A percentile compares a stretch with the other conserved stretches of the same genome.
These are phyloP conservation scores for Thraustotheca clavata DNA, from an alignment of 352 stramenopile species.

Conservation along the genomic window DNA sequence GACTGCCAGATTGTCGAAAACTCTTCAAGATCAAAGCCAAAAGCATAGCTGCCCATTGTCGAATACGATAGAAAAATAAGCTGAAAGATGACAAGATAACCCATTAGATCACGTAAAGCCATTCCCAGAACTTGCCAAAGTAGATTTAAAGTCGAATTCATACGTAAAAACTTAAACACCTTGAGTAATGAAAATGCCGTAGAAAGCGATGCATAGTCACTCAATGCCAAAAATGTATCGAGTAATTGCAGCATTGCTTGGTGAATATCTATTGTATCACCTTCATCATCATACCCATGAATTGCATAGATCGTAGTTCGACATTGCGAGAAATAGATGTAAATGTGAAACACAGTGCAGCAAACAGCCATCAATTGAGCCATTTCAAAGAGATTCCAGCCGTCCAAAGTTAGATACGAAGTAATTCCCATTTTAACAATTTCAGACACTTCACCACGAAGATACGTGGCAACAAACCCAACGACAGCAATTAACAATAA, in stretches of 20 bases:
- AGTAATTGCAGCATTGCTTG: conserved; percentile 52
- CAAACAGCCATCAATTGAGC: conserved; percentile 58
- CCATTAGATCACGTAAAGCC: conserved; percentile 78
- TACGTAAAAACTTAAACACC: conserved; percentile 85
- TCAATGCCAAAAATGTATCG: conserved; percentile 58
- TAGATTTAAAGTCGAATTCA: conserved; percentile 84
- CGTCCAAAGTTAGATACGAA: conserved; percentile 72
- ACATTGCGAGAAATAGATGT: conserved; percentile 30
- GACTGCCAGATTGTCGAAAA: conserved; percentile 78
- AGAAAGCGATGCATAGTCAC: conserved; percentile 60
- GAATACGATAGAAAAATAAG: conserved; percentile 83
- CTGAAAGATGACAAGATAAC: conserved; percentile 84
- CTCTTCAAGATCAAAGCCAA: conserved; percentile 73
- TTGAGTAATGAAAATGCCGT: conserved; percentile 77
- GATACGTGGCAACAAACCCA: conserved; percentile 72
- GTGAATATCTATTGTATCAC: conserved; percentile 47
- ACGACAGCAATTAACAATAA: conserved; percentile 57
- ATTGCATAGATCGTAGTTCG: background rate
- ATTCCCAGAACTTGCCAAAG: conserved; percentile 79
- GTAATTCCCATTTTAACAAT: conserved; percentile 68
- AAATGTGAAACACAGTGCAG: conserved; percentile 55
- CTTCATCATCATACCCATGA: conserved; percentile 35
- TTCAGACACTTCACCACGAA: conserved; percentile 61
- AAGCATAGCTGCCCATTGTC: conserved; percentile 75
- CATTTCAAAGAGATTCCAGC: conserved; percentile 86